phyloP scores from a whole-genome alignment of 2,329 filamentous ascomycete genomes.

The Orbilia quercus region DNA sequence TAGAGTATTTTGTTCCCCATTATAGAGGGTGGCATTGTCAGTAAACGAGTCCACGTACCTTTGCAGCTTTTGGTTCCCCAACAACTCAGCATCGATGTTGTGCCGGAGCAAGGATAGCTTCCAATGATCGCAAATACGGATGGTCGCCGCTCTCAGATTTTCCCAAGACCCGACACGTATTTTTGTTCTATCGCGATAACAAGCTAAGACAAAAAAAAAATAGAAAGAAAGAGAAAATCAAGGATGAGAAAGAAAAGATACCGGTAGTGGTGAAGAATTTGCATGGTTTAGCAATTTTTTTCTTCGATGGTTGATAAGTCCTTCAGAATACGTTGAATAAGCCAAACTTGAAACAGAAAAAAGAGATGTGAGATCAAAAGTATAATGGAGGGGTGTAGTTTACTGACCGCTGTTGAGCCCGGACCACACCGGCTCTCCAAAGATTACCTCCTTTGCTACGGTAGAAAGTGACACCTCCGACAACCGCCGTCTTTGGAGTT shows the following conservation, averaged over 20 bases:
- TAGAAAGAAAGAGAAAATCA: constrained; percentile 51
- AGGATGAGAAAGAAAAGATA: constrained; percentile 64
- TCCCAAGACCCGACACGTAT: constrained; percentile 56
- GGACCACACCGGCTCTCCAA: constrained; percentile 79
- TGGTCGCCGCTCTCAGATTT: constrained; percentile 51
- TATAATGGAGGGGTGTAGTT: constrained; percentile 20
- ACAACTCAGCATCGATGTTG: constrained; percentile 55
- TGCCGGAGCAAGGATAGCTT: constrained; percentile 55
- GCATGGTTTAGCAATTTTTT: constrained; percentile 79
- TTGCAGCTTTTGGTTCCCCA: constrained; percentile 63
- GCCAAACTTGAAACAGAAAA: constrained; percentile 36
- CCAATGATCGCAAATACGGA: constrained; percentile 54
- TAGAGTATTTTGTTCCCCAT: constrained; percentile 43
- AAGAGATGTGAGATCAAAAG: constrained; percentile 46
- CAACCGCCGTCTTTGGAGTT: constrained; percentile 77
- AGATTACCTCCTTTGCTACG: constrained; percentile 90
- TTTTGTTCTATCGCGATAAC: constrained; percentile 62
- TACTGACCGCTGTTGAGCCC: constrained; percentile 72
- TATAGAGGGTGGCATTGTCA: constrained; percentile 55
- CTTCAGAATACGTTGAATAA: constrained; percentile 55
- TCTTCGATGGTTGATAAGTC: constrained; percentile 62
- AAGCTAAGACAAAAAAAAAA: constrained; percentile 59
- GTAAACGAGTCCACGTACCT: constrained; percentile 66
- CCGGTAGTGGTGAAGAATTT: constrained; percentile 71
- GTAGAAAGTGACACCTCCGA: constrained; percentile 84